phyloP scores from a whole-genome alignment of 108 stramenopile species.

The Discostella pseudostelligera region DNA sequence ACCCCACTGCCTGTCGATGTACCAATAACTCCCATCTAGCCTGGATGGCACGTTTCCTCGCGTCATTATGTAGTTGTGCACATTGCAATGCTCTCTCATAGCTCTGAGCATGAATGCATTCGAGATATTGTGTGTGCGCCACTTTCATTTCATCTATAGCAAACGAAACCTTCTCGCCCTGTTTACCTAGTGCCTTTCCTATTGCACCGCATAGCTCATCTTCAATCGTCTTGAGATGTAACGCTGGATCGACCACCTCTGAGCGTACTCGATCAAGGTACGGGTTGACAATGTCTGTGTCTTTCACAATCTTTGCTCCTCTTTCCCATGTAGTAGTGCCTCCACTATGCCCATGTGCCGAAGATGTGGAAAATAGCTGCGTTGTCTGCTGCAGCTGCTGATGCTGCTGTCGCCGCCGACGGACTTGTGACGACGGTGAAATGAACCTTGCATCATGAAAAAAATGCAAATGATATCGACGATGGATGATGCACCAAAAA shows the following conservation, averaged over 20 bases:
- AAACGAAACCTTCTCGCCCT: conserved; percentile 65
- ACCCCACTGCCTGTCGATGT: conserved; percentile 83
- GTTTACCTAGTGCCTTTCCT: conserved; percentile 75
- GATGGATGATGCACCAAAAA: no score
- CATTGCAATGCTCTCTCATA: conserved; percentile 36
- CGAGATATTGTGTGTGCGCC: conserved; percentile 40
- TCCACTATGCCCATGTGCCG: not conserved
- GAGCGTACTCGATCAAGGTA: conserved; percentile 73
- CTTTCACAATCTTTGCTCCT: conserved; percentile 65
- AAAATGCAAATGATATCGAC: no score
- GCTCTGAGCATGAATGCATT: conserved; percentile 12
- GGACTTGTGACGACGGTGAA: no score
- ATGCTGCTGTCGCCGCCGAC: no score
- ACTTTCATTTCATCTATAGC: conserved; percentile 55
- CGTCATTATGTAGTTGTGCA: conserved; percentile 59
- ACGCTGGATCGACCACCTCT: conserved; percentile 58
- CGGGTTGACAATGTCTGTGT: conserved; percentile 55
- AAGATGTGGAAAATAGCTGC: conserved; percentile 3
- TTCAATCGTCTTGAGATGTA: conserved; percentile 80
- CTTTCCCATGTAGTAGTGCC: conserved; percentile 57
- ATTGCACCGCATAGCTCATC: conserved; percentile 81
- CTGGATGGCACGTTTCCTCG: conserved; percentile 57
- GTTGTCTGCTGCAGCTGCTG: no score
- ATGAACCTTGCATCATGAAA: no score
- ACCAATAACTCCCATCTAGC: conserved; percentile 86